These are phyloP conservation scores for Auricularia sp. DNA, from an alignment of 768 basidiomycete genomes.

Conservation along the genomic window DNA sequence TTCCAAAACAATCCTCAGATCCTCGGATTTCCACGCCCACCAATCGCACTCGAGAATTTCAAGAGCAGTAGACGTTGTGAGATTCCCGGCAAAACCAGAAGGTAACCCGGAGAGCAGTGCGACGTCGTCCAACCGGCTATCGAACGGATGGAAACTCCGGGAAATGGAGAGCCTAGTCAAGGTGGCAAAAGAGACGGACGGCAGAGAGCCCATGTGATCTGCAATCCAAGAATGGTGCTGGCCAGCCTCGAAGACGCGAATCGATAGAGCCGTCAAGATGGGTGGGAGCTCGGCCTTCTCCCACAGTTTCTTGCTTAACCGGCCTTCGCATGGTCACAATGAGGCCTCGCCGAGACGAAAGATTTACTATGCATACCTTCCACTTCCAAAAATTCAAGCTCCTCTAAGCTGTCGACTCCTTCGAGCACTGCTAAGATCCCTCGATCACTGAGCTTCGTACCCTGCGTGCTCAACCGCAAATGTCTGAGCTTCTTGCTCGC, in stretches of 20 bases:
- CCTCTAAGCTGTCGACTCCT: conserved; percentile 25
- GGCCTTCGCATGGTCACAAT: conserved; percentile 17
- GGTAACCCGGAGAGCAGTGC: conserved; percentile 23
- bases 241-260: conserved; percentile 23
- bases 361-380: conserved; percentile 20
- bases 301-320: conserved; percentile 28
- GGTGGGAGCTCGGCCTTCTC: conserved; percentile 21
- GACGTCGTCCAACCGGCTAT: conserved; percentile 19
- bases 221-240: conserved; percentile 32
- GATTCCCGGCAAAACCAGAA: conserved; percentile 19
- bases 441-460: conserved; percentile 30
- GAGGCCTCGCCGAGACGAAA: background rate
- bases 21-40: conserved; percentile 26
- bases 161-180: conserved; percentile 21
- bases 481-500: conserved; percentile 23
- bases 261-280: conserved; percentile 18
- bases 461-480: conserved; percentile 25
- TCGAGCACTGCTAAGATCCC: conserved; percentile 26
- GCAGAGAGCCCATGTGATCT: conserved; percentile 29
- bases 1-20: conserved; percentile 26
- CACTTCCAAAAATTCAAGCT: conserved; percentile 26
- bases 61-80: conserved; percentile 19
- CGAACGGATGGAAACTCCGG: conserved; percentile 19
- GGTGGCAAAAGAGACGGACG: conserved; percentile 19
- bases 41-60: conserved; percentile 29